Evolutionary conservation across 108 stramenopile genomes (phyloP), one percentile per base, ranked within the genome.

Genomic region (Skeletonema costatum): DNA sequence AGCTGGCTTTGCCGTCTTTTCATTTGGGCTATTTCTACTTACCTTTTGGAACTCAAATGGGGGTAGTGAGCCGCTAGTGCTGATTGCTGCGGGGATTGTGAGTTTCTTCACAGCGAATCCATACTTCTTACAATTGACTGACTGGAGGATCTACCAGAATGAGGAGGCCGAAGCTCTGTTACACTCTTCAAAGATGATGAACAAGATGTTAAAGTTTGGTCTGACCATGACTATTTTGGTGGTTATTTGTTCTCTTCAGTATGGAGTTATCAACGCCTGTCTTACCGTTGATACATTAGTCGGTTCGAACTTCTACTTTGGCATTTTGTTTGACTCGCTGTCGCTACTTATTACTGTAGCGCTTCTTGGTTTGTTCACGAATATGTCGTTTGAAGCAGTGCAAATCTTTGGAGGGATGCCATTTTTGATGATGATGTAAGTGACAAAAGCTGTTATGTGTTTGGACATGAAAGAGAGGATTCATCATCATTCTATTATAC

Each of bases 81-180:
- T 87, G 12, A 74, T 90, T 41, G 85, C 75, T 13, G 87, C 75
- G 46, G 83, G 81, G 36, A 82, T 87, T 16, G 74, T 91, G 32
- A 66, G 83, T 4, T 91, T 68, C 66, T 91, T 91, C 59, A 86
- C 69, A 42, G 70, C 81, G 53, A 86, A 91, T 62, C 90, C 90
- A 6, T 91, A 88, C 81, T 66, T 89, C 36, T 56, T 89, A 29
- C 66, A 80, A 7, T 76, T 89, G 56, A 64, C 60, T n/a, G 90
- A 89, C 71, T 91, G 90, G 90, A 44, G 90, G 25, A 85, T 75
- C 46, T 80, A 66, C 69, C 84, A 87, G 87, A 68, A 61, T 6
- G 90, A 91, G 66, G 90, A 91, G 74, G 75, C 84, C 0, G 88
- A 91, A 53, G 90, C 90, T 11, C 74, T 89, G 58, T 17, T 89